Conservation (phyloP, 2,329 filamentous ascomycete species). For the Diplodia mutila region DNA sequence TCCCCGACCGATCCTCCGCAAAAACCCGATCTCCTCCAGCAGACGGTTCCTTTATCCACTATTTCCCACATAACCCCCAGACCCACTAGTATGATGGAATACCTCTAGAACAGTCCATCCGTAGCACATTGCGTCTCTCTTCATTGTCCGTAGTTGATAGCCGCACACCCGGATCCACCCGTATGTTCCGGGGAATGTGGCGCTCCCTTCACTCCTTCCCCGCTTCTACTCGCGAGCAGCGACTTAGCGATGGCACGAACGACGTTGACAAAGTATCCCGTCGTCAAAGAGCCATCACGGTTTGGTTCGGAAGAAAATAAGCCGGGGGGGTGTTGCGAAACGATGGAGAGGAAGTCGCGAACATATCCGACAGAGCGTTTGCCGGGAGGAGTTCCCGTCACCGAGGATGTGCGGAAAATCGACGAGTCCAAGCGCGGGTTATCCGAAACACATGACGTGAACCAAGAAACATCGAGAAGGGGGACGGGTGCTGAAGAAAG, state of each 20-base stretch:
- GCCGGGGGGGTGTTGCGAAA: not conserved
- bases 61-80: not conserved
- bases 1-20: not conserved
- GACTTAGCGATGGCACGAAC: not conserved
- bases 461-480: not conserved
- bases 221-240: not conserved
- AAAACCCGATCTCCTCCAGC: not conserved
- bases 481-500: not conserved
- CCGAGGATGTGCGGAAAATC: not conserved
- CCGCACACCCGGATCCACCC: not conserved
- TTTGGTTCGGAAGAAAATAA: not conserved
- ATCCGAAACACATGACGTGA: not conserved
- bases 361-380: not conserved
- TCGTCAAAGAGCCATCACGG: not conserved
- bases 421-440: not conserved
- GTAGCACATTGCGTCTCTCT: too few species aligned
- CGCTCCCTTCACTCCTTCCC: not conserved
- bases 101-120: not conserved
- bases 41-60: not conserved
- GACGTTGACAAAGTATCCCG: not conserved
- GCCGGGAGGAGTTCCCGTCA: too few species aligned
- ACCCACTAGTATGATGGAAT: not conserved
- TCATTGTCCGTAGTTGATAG: not conserved
- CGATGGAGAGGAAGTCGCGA: not conserved
- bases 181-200: not conserved